A percentile compares a stretch with the other conserved stretches of the same genome.
These are phyloP conservation scores for Corymbia citriodora DNA, from an alignment of 441 rosid genomes.

Conservation along the genomic window DNA sequence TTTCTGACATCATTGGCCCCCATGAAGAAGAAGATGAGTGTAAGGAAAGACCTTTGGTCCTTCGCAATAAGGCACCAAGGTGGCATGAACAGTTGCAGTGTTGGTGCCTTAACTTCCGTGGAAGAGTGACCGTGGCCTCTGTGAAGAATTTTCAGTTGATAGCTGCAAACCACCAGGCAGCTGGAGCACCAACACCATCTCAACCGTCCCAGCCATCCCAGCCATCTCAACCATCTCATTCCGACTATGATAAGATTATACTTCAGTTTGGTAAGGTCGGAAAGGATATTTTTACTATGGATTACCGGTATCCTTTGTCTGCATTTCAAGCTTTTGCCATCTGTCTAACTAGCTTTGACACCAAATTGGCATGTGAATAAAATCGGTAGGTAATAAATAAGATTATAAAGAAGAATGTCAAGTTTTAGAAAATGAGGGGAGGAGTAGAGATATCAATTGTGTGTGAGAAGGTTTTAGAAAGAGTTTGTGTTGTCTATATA, in stretches of 20 bases:
- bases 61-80: conserved; percentile 12
- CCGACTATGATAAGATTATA: conserved; percentile 14
- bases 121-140: conserved; percentile 18
- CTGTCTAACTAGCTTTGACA: conserved; percentile 11
- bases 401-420: neutral
- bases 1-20: conserved; percentile 7
- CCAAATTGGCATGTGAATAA: conserved; percentile 19
- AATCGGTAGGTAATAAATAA: neutral
- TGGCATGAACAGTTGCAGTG: conserved; percentile 22
- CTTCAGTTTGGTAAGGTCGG: conserved; percentile 21
- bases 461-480: neutral
- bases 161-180: conserved; percentile 8
- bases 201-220: neutral
- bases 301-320: conserved; percentile 15
- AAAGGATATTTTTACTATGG: conserved; percentile 19
- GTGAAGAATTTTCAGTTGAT: conserved; percentile 21
- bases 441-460: neutral
- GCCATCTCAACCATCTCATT: conserved; percentile 6
- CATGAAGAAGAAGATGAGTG: conserved; percentile 7
- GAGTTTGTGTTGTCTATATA: neutral
- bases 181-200: neutral
- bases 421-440: neutral
- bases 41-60: conserved; percentile 9
- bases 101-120: conserved; percentile 19
- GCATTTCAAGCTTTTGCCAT: conserved; percentile 21